Percentiles rank a stretch among this genome's conserved stretches.
Evolutionary conservation across 495 filamentous ascomycete species (phyloP).

Genomic region (Penicillium atrosanguineum): DNA sequence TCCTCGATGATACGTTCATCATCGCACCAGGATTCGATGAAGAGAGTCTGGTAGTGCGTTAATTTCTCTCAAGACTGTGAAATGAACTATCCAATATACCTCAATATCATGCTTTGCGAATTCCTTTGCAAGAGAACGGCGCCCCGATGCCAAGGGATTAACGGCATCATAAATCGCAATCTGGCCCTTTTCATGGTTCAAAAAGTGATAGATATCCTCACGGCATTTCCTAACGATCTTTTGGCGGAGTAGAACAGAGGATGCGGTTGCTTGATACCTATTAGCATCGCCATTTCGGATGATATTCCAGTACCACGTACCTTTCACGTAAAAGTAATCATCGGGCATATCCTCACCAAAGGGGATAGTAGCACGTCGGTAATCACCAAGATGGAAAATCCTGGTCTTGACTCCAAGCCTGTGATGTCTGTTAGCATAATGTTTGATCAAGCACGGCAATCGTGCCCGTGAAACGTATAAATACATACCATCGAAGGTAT

Average conservation of each 20-base stretch:
- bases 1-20: constrained; percentile 93
- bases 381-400: constrained; percentile 96
- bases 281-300: constrained; percentile 4
- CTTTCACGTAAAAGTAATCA: constrained; percentile 97
- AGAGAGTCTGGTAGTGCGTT: constrained; percentile 64
- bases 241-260: constrained; percentile 83
- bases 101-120: constrained; percentile 95
- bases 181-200: constrained; percentile 96
- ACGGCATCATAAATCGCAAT: constrained; percentile 99
- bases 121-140: constrained; percentile 85
- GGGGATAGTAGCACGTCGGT: constrained; percentile 86
- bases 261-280: constrained; percentile 60
- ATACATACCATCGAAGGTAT: constrained; percentile 84
- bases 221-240: constrained; percentile 97
- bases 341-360: constrained; percentile 84
- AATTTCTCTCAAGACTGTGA: not conserved
- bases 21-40: constrained; percentile 93
- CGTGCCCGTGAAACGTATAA: not conserved
- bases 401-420: constrained; percentile 74
- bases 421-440: constrained; percentile 1
- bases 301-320: constrained; percentile 26
- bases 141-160: constrained; percentile 83
- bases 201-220: constrained; percentile 93
- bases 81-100: constrained; percentile 41
- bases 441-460: not conserved